These are phyloP conservation scores for Petunia hybrid DNA, from an alignment of 305 asterid genomes.

Conservation along the genomic window DNA sequence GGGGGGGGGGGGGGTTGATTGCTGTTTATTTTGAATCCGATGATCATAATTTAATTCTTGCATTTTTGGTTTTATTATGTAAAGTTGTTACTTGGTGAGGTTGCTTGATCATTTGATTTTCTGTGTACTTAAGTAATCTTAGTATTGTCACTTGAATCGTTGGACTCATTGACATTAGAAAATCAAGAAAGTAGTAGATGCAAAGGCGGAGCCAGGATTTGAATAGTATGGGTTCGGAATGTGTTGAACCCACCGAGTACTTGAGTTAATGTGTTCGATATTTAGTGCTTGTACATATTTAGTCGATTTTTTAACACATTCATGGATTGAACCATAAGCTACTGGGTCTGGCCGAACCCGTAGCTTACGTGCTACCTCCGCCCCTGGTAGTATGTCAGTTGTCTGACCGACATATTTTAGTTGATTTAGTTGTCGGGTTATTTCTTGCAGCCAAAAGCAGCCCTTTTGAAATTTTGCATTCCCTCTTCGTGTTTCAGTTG, in stretches of 20 bases:
- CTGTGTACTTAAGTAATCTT: conserved; percentile 2
- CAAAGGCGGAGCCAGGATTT: no score
- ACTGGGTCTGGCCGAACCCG: no score
- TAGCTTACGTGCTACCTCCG: no score
- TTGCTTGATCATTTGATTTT: conserved; percentile 14
- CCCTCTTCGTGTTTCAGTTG: conserved; percentile 49
- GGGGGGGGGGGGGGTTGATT: neutral
- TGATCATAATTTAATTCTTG: conserved; percentile 14
- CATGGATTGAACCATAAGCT: no score
- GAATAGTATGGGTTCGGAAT: no score
- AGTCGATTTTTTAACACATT: no score
- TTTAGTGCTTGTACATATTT: no score
- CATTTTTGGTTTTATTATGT: neutral
- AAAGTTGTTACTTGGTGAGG: conserved; percentile 23
- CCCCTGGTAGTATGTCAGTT: neutral
- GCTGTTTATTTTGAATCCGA: neutral
- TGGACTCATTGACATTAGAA: conserved; percentile 3
- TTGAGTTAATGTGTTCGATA: no score
- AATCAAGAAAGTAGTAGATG: neutral
- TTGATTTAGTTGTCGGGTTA: neutral
- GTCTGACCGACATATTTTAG: neutral
- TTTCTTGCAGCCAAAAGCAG: neutral
- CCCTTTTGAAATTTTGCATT: conserved; percentile 21
- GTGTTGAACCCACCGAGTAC: no score
- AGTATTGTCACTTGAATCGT: conserved; percentile 4